Evolutionary conservation across 345 rosid species (phyloP).

Genomic region (Stellera chamaejasme): DNA sequence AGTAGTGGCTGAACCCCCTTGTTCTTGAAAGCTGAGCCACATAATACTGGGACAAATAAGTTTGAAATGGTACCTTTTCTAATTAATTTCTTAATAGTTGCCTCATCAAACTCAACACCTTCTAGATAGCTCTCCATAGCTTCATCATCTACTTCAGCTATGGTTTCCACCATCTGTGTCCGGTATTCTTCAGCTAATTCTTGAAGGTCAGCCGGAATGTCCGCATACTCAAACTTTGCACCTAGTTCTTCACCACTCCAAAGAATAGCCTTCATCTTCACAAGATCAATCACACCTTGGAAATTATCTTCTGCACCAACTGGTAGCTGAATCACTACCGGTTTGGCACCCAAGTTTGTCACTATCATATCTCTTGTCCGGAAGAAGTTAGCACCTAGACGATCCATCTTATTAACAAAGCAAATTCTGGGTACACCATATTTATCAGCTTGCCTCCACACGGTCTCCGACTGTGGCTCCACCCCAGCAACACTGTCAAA

Average conservation of each 20-base stretch:
- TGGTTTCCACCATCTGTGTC: constrained; percentile 52
- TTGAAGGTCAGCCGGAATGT: constrained; percentile 76
- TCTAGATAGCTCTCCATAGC: constrained; percentile 91
- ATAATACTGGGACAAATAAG: constrained; percentile 76
- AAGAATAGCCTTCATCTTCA: constrained; percentile 75
- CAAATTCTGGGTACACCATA: constrained; percentile 97
- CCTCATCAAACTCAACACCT: constrained; percentile 93
- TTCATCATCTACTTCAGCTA: constrained; percentile 80
- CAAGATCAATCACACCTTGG: constrained; percentile 77
- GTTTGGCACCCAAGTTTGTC: constrained; percentile 92
- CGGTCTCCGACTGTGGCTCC: constrained; percentile 98
- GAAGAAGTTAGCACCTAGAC: constrained; percentile 93
- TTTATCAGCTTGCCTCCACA: constrained; percentile 99
- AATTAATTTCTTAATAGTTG: constrained; percentile 58
- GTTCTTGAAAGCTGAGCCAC: constrained; percentile 93
- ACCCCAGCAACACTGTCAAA: constrained; percentile 99
- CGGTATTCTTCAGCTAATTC: constrained; percentile 74
- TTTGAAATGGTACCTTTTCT: constrained; percentile 70
- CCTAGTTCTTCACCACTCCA: constrained; percentile 99
- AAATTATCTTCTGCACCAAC: constrained; percentile 83
- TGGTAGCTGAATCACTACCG: constrained; percentile 81
- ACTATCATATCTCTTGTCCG: constrained; percentile 92
- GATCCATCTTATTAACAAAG: constrained; percentile 96
- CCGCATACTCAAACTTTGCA: constrained; percentile 70
- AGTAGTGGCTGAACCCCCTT: constrained; percentile 96